These are phyloP conservation scores for Penicillium argentinense DNA, from an alignment of 495 filamentous ascomycete genomes.

Conservation along the genomic window DNA sequence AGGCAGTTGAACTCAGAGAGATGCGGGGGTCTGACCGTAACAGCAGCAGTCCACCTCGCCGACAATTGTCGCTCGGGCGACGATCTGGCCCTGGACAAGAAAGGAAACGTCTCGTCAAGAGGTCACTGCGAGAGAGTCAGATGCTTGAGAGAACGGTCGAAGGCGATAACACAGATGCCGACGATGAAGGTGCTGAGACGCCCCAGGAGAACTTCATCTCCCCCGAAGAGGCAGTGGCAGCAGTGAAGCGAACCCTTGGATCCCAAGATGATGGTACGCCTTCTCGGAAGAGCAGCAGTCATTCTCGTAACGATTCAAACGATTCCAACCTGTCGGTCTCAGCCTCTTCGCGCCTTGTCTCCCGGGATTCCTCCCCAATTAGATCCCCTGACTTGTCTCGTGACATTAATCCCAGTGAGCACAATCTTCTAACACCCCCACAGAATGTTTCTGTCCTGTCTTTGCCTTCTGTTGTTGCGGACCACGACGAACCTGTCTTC, in stretches of 20 bases:
- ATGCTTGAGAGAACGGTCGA: constrained; percentile 2
- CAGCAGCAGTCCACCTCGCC: constrained; percentile 6
- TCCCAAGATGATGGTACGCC: constrained; percentile 7
- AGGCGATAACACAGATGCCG: constrained; percentile 6
- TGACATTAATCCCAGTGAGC: neutral
- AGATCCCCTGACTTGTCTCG: neutral
- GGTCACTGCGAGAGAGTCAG: constrained; percentile 13
- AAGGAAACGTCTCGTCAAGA: constrained; percentile 16
- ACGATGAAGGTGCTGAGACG: constrained; percentile 12
- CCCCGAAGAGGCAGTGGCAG: constrained; percentile 22
- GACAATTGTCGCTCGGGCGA: constrained; percentile 26
- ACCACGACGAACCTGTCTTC: constrained; percentile 28
- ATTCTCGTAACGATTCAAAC: constrained; percentile 5
- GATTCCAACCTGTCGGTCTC: constrained; percentile 8
- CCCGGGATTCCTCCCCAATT: constrained; percentile 13
- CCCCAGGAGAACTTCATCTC: constrained; percentile 18
- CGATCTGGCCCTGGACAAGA: constrained; percentile 28
- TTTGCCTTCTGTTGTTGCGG: constrained; percentile 15
- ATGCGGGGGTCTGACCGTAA: constrained; percentile 1
- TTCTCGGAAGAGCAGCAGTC: neutral
- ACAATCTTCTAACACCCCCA: constrained; percentile 1
- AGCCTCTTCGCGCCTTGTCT: constrained; percentile 10
- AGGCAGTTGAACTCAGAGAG: constrained; percentile 9
- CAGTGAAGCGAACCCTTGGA: constrained; percentile 14
- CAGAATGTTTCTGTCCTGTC: constrained; percentile 20